These are phyloP conservation scores for Dacryopinax spathularia DNA, from an alignment of 768 basidiomycete genomes.

Conservation along the genomic window DNA sequence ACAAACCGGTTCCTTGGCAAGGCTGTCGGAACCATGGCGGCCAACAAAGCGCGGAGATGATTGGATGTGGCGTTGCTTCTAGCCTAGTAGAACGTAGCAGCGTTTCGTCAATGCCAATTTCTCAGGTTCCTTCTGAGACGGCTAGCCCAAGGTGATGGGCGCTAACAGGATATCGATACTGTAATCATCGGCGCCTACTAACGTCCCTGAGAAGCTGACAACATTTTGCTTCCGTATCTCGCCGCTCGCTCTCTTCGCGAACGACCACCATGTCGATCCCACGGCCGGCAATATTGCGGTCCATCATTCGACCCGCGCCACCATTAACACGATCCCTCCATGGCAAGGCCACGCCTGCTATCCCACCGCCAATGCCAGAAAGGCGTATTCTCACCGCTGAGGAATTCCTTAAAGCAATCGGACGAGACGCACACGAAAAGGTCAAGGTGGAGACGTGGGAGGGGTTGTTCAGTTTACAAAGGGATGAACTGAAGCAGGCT, in stretches of 20 bases:
- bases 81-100: no score
- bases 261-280: not conserved
- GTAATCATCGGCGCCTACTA: no score
- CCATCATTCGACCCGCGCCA: not conserved
- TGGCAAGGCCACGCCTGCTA: not conserved
- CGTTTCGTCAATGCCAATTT: no score
- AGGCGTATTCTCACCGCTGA: constrained; percentile 41
- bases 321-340: not conserved
- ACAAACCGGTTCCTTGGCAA: no score
- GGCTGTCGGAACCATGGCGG: no score
- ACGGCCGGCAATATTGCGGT: not conserved
- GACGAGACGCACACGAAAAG: constrained; percentile 52
- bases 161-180: no score
- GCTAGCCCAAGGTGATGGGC: no score
- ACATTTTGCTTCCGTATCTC: not conserved
- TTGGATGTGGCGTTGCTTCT: no score
- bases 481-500: constrained; percentile 45
- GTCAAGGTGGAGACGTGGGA: constrained; percentile 51
- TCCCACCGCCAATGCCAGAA: constrained; percentile 14
- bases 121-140: no score
- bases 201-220: no score
- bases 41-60: no score
- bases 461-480: constrained; percentile 49
- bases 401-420: constrained; percentile 61
- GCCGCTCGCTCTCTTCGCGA: not conserved